These are phyloP conservation scores for Aspergillus proliferans DNA, from an alignment of 2,329 filamentous ascomycete species.

Conservation along the genomic window DNA sequence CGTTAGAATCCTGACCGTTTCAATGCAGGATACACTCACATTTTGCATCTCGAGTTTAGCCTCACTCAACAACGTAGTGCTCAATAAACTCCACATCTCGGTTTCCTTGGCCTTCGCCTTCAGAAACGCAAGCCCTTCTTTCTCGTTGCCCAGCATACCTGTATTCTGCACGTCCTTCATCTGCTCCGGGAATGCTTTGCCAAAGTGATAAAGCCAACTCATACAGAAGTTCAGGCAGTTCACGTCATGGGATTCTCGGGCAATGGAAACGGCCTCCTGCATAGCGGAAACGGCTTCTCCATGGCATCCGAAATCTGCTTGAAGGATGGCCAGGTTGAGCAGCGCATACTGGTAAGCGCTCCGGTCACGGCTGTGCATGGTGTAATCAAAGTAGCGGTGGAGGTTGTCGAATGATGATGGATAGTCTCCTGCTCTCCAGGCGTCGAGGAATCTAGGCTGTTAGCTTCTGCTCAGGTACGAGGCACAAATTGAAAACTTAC, in stretches of 20 bases:
- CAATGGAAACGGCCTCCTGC: constrained; percentile 91
- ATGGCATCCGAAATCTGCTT: constrained; percentile 91
- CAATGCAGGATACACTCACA: constrained; percentile 46
- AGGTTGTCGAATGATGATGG: constrained; percentile 83
- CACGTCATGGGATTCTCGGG: constrained; percentile 86
- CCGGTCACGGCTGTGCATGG: constrained; percentile 75
- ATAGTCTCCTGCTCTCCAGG: constrained; percentile 87
- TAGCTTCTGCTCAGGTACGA: constrained; percentile 2
- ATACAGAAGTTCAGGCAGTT: constrained; percentile 89
- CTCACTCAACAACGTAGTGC: constrained; percentile 76
- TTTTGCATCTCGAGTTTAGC: constrained; percentile 71
- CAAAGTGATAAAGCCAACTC: constrained; percentile 93
- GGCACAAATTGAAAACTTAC: constrained; percentile 35
- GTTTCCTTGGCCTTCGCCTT: constrained; percentile 79
- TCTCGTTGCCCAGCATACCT: constrained; percentile 69
- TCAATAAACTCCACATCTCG: constrained; percentile 78
- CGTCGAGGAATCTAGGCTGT: constrained; percentile 68
- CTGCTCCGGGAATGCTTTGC: constrained; percentile 74
- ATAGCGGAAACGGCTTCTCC: constrained; percentile 87
- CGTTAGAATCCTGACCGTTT: constrained; percentile 11
- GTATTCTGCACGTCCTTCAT: constrained; percentile 63
- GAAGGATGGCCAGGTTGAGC: constrained; percentile 85
- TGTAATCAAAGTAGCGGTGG: constrained; percentile 95
- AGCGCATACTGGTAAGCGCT: constrained; percentile 92
- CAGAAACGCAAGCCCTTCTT: constrained; percentile 75